Evolutionary conservation across 495 filamentous ascomycete species (phyloP), one percentile per base, ranked within the genome.

Genomic region (Penicillium desertorum): DNA sequence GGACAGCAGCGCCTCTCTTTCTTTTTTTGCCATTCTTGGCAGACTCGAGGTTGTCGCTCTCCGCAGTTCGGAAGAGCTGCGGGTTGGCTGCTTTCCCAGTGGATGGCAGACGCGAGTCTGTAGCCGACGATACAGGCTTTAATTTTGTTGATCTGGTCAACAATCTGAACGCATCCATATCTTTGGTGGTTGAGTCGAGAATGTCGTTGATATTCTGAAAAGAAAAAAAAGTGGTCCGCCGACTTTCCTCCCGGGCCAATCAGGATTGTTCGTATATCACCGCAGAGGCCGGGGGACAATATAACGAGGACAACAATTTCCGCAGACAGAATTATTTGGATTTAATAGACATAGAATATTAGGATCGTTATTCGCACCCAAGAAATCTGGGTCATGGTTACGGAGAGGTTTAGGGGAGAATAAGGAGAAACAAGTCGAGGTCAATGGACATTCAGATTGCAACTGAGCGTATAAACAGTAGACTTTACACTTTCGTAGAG

Each of bases 141-240:
- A 83, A 62, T 49, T 81, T 83, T 27, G 78, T 77, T 41, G 80
- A 81, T 61, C 81, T 59, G n/a, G 81, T 77, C 56, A 84, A 68
- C 34, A 84, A 63, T 62, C 72, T 80, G 65, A 84, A 83, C 22
- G 73, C 74, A 61, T 84, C 81, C 81, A 84, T 84, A 19, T 32
- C 71, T 49, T 54, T 43, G 32, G 47, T 51, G 41, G 49, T 58
- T 48, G 30, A 54, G 51, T 63, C 44, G 58, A 57, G 41, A 45
- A 39, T 34, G 48, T 51, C 44, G 52, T 61, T 57, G 68, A 70
- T 71, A 67, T 72, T 72, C 65, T 64, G 51, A 44, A 45, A 45
- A 62, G 56, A 62, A 65, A 65, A 66, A 69, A 67, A 57, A 51
- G 44, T 49, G 64, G 54, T 54, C 60, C 62, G 57, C 62, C 25